Conservation (phyloP, 768 basidiomycete species). For the Pleurotus pulmonarius region DNA sequence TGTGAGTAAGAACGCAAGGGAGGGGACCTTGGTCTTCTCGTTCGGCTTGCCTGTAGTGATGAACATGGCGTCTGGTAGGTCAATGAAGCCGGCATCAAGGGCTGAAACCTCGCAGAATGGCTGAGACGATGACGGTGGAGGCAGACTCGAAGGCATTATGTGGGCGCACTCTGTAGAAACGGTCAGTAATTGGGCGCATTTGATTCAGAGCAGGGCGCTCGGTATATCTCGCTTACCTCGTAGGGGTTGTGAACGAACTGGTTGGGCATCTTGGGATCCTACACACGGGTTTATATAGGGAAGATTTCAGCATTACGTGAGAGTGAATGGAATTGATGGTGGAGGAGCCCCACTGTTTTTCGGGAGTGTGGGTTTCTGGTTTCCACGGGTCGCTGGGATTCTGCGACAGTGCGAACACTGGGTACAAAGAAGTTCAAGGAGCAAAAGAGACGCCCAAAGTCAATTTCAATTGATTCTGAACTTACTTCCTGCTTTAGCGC, state of each 20-base stretch:
- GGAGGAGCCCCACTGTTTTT: no score
- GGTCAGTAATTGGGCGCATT: background rate
- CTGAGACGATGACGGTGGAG: slow-evolving; percentile 36
- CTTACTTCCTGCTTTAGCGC: no score
- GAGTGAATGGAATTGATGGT: no score
- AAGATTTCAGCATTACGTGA: no score
- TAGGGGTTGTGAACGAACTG: background rate
- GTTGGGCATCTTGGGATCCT: background rate
- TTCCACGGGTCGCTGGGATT: no score
- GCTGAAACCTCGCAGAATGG: slow-evolving; percentile 53
- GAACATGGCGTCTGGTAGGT: slow-evolving; percentile 31
- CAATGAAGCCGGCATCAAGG: slow-evolving; percentile 46
- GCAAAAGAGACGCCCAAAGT: no score
- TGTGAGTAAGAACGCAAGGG: slow-evolving; percentile 48
- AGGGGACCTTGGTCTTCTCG: slow-evolving; percentile 30
- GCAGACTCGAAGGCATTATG: slow-evolving; percentile 21
- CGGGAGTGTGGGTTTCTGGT: no score
- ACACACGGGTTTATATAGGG: background rate
- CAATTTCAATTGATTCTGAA: no score
- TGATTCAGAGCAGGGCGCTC: background rate
- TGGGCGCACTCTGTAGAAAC: background rate
- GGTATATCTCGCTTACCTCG: background rate
- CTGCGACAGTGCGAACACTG: no score
- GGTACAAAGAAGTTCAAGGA: no score
- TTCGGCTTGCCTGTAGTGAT: slow-evolving; percentile 29